phyloP scores from a whole-genome alignment of 345 rosid species.

The Zanthoxylum bungeanum region DNA sequence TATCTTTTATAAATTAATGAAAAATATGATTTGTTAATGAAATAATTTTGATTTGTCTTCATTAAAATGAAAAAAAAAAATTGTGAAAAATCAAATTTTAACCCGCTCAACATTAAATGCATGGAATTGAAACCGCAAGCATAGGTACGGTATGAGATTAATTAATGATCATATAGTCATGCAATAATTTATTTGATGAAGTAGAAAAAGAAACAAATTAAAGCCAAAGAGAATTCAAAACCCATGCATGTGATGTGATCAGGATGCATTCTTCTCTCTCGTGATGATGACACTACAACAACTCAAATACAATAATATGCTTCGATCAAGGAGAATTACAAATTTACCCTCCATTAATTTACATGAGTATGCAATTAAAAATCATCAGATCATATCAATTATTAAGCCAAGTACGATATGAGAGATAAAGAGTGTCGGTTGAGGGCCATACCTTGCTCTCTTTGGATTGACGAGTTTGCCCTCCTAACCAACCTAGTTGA shows the following conservation, averaged over 20 bases:
- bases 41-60: too few relatives aligned
- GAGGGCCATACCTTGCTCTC: constrained; percentile 15
- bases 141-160: too few relatives aligned
- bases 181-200: not conserved
- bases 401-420: not conserved
- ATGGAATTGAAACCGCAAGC: too few relatives aligned
- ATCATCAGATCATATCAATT: not conserved
- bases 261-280: not conserved
- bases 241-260: not conserved
- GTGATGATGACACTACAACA: constrained; percentile 15
- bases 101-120: too few relatives aligned
- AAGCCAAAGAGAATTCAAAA: not conserved
- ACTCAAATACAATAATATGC: not conserved
- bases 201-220: not conserved
- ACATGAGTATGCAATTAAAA: not conserved
- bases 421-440: constrained; percentile 23
- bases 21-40: too few relatives aligned
- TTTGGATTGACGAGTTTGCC: constrained; percentile 28
- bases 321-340: constrained; percentile 18
- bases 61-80: too few relatives aligned
- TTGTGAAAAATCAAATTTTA: too few relatives aligned
- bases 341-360: constrained; percentile 6
- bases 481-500: constrained; percentile 1
- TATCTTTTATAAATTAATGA: too few relatives aligned
- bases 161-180: not conserved